Conservation (phyloP, 1,284 basidiomycete species). For the Rhodotorula sp. region DNA sequence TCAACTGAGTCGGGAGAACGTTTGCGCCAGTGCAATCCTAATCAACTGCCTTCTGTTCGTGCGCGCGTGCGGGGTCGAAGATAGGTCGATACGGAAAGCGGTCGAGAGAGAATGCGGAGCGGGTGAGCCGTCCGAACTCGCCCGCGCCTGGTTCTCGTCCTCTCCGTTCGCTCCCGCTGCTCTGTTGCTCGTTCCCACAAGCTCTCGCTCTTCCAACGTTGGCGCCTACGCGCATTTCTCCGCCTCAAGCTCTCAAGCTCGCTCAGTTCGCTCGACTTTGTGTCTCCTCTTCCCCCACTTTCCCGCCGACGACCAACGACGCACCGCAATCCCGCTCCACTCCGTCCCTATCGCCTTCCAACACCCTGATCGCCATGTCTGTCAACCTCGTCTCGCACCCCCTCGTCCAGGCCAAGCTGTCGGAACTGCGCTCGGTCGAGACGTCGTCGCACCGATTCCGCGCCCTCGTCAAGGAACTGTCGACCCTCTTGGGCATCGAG, state of each 20-base stretch:
- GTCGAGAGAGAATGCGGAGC: neutral
- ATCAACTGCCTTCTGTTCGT: neutral
- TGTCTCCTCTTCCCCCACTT: no score
- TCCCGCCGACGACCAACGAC: neutral
- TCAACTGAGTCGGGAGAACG: slow-evolving; percentile 29
- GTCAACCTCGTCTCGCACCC: slow-evolving; percentile 66
- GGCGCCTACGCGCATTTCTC: no score
- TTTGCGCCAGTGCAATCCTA: no score
- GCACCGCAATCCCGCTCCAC: neutral
- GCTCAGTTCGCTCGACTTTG: neutral
- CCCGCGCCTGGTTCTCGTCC: neutral
- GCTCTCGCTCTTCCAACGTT: no score
- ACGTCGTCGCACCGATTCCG: slow-evolving; percentile 74
- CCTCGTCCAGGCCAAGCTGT: slow-evolving; percentile 67
- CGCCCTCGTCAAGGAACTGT: slow-evolving; percentile 71
- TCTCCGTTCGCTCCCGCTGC: neutral
- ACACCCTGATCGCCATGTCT: slow-evolving; percentile 12
- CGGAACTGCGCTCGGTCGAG: slow-evolving; percentile 63
- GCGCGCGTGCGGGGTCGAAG: no score
- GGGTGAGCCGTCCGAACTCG: neutral
- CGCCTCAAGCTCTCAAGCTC: neutral
- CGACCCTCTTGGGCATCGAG: slow-evolving; percentile 70
- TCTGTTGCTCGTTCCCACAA: neutral
- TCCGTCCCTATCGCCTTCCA: neutral
- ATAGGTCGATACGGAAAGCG: no score